Evolutionary conservation across 2,329 filamentous ascomycete genomes (phyloP), one percentile per base, ranked within the genome.

Genomic region (Teratosphaeria viscida): DNA sequence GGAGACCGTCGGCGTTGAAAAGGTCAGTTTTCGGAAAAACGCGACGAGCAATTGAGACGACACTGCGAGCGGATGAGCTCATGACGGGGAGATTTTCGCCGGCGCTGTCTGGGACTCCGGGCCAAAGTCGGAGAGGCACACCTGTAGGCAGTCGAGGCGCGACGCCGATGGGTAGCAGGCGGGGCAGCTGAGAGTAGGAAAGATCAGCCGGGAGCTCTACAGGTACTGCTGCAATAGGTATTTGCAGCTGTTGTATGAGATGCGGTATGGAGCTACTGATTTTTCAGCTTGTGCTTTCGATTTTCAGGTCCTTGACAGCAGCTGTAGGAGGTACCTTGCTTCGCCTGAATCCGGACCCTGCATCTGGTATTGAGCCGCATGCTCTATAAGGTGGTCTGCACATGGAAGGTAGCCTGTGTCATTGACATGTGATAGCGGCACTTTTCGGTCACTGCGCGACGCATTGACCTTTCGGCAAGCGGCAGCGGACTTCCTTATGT

Each of bases 11-110:
- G 78, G 76, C 7, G 80, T 82, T 61, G 80, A 82, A 69, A 82
- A 82, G 68, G 79, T 82, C 43, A 80, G 77, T 54, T 82, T 79
- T 68, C 76, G 80, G 67, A 82, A 82, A 68, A 76, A 79, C 57
- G 70, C 60, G 32, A 32, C 52, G 55, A 39, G 55, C 55, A 58
- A 53, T 12, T 70, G 77, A 12, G 73, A 78, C 16, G 23, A n/a
- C 11, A 10, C 19, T 49, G n/a, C 43, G 43, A 23, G 43, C 43
- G 43, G 43, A 49, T 49, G 5, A 49, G 19, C 19, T 49, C 43
- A 19, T 49, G 43, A 49, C 43, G n/a, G 43, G 43, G n/a, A 16
- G 19, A 49, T 10, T 2, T 3, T 49, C 43, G 43, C 43, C 19
- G 43, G 43, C 16, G 43, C 7, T 49, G 43, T 49, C 43, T n/a